phyloP scores from a whole-genome alignment of 805 yeast genomes.

The Suhomyces pyralidae region DNA sequence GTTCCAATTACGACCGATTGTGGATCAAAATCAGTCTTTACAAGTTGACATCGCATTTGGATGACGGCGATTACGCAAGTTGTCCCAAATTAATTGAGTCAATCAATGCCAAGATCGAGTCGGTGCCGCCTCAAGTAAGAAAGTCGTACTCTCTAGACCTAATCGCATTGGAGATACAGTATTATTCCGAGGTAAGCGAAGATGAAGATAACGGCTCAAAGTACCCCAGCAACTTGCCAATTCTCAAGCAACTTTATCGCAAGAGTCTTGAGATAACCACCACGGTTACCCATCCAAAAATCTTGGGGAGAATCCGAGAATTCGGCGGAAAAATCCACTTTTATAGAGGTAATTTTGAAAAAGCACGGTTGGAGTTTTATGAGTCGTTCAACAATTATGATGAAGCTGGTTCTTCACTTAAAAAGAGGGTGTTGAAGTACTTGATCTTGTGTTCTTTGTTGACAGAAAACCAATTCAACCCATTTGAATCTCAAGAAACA shows the following conservation, averaged over 20 bases:
- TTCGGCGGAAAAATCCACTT: constrained; percentile 71
- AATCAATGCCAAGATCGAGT: constrained; percentile 37
- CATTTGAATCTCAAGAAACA: constrained; percentile 72
- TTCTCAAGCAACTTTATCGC: constrained; percentile 48
- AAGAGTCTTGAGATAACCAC: constrained; percentile 44
- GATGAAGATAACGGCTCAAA: background rate
- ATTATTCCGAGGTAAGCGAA: constrained; percentile 30
- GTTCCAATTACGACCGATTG: constrained; percentile 13
- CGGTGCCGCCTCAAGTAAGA: constrained; percentile 43
- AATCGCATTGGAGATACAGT: constrained; percentile 62
- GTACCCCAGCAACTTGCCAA: constrained; percentile 27
- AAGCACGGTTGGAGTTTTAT: constrained; percentile 62
- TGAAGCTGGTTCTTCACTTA: constrained; percentile 44
- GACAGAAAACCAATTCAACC: constrained; percentile 63
- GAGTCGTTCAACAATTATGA: constrained; percentile 44
- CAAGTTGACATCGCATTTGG: constrained; percentile 36
- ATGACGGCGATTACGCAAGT: constrained; percentile 25
- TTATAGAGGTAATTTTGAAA: constrained; percentile 55
- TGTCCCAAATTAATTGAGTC: constrained; percentile 33
- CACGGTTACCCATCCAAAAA: constrained; percentile 73
- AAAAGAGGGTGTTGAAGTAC: constrained; percentile 57
- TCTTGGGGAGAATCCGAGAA: constrained; percentile 71
- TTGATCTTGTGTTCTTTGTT: constrained; percentile 60
- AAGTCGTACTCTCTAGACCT: constrained; percentile 57
- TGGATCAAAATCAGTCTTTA: constrained; percentile 49